Evolutionary conservation across 2,329 filamentous ascomycete species (phyloP).

Genomic region (Lasiodiplodia citricola): DNA sequence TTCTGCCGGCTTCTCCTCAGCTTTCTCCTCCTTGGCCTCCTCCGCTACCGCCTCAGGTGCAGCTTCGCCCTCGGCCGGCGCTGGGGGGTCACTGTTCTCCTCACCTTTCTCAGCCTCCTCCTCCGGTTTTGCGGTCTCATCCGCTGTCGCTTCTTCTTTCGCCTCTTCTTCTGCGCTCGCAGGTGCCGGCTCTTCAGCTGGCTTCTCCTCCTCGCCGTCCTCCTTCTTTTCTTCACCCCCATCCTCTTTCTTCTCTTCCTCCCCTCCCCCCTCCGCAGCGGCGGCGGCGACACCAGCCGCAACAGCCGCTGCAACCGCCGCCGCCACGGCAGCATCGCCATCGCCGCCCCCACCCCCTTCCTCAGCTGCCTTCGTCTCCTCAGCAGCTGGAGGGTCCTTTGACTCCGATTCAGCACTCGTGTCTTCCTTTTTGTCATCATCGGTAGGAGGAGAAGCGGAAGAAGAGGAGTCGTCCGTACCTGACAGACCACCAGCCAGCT

Average conservation of each 20-base stretch:
- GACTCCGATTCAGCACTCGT: slow-evolving; percentile 24
- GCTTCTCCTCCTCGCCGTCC: slow-evolving; percentile 32
- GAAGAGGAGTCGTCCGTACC: slow-evolving; percentile 14
- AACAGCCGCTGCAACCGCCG: neutral
- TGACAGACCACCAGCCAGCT: slow-evolving; percentile 8
- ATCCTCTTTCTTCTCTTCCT: slow-evolving; percentile 20
- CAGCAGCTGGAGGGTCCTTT: slow-evolving; percentile 10
- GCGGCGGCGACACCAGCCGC: neutral
- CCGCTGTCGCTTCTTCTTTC: neutral
- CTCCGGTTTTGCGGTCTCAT: neutral
- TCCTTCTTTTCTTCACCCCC: slow-evolving; percentile 23
- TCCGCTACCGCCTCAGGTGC: neutral
- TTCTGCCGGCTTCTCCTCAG: neutral
- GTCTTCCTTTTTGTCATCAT: slow-evolving; percentile 14
- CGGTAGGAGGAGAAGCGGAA: neutral
- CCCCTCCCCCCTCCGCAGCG: neutral
- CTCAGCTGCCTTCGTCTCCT: neutral
- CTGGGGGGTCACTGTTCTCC: neutral
- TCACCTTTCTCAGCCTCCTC: neutral
- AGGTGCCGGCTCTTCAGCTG: slow-evolving; percentile 16
- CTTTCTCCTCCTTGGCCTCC: neutral
- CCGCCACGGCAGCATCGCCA: neutral
- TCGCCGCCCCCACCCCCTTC: neutral
- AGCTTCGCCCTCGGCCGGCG: neutral
- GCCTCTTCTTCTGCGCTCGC: slow-evolving; percentile 26